Percentiles rank a stretch among this genome's conserved stretches.
Conservation (phyloP, 1,139 yeast genomes). For the Yamadazyma taylorii region DNA sequence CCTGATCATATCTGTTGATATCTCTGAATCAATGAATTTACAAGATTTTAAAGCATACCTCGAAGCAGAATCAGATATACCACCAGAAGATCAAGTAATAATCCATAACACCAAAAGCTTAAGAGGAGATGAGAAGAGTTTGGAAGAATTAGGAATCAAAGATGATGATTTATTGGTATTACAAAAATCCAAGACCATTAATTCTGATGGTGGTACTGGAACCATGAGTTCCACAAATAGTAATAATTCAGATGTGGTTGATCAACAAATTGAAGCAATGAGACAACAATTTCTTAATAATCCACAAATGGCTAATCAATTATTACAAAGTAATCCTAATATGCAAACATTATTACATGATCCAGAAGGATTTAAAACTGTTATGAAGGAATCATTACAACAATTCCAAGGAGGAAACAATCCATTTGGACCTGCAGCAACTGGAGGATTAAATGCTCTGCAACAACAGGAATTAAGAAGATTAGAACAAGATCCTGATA, state of each 20-base stretch:
- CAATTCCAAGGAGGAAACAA: slow-evolving; percentile 18
- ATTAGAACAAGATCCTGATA: slow-evolving; percentile 64
- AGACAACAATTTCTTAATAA: slow-evolving; percentile 49
- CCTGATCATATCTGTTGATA: slow-evolving; percentile 47
- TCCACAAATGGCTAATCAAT: slow-evolving; percentile 36
- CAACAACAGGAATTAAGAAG: slow-evolving; percentile 50
- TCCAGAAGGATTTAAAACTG: slow-evolving; percentile 50
- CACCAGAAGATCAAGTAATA: slow-evolving; percentile 47
- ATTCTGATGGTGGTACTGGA: background rate
- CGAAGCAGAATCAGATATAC: slow-evolving; percentile 68
- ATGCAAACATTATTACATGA: slow-evolving; percentile 49
- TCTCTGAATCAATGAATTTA: slow-evolving; percentile 62
- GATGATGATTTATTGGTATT: slow-evolving; percentile 60
- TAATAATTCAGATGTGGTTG: slow-evolving; percentile 17
- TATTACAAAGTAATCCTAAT: slow-evolving; percentile 39
- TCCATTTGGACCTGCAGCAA: slow-evolving; percentile 6
- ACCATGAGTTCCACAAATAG: slow-evolving; percentile 7
- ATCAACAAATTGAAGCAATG: slow-evolving; percentile 48
- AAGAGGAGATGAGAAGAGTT: slow-evolving; percentile 27
- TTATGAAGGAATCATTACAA: slow-evolving; percentile 34
- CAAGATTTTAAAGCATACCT: slow-evolving; percentile 75
- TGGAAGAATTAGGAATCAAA: slow-evolving; percentile 47
- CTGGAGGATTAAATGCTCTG: slow-evolving; percentile 12
- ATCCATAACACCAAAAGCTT: slow-evolving; percentile 48
- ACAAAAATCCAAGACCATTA: slow-evolving; percentile 8